Percentiles rank a stretch among this genome's conserved stretches.
These are phyloP conservation scores for Ananas comosus DNA, from an alignment of 176 grass and related monocot species.

Conservation along the genomic window DNA sequence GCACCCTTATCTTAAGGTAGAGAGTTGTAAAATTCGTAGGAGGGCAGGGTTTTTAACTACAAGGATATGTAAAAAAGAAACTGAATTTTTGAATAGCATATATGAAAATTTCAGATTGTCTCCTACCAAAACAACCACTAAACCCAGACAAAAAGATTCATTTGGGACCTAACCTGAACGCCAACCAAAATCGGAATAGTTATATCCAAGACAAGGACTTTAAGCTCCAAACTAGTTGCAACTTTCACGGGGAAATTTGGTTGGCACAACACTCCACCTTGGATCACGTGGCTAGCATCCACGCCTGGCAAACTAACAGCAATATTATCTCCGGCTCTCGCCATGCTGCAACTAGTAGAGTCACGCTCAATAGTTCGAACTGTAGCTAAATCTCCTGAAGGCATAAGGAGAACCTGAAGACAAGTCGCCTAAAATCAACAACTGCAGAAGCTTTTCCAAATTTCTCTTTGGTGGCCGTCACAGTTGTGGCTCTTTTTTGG, in stretches of 20 bases:
- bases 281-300: conserved; percentile 34
- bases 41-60: too few relatives aligned
- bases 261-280: conserved; percentile 60
- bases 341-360: conserved; percentile 32
- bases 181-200: conserved; percentile 50
- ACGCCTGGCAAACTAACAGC: conserved; percentile 59
- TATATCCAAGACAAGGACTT: conserved; percentile 71
- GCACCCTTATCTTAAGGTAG: too few relatives aligned
- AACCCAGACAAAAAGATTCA: not conserved
- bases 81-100: too few relatives aligned
- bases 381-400: conserved; percentile 37
- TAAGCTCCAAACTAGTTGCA: conserved; percentile 59
- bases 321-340: conserved; percentile 69
- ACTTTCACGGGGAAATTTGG: conserved; percentile 47
- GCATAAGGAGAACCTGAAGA: conserved; percentile 73
- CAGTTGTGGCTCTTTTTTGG: not conserved
- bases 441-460: not conserved
- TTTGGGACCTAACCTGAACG: conserved; percentile 34
- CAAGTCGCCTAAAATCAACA: not conserved
- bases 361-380: conserved; percentile 51
- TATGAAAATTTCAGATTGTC: too few relatives aligned
- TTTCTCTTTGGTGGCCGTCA: not conserved
- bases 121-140: too few relatives aligned
- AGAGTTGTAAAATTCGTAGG: too few relatives aligned
- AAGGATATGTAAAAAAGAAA: too few relatives aligned